Base-by-base conservation (phyloP, 2,329 filamentous ascomycete species). In the Aspergillus sp. region DNA sequence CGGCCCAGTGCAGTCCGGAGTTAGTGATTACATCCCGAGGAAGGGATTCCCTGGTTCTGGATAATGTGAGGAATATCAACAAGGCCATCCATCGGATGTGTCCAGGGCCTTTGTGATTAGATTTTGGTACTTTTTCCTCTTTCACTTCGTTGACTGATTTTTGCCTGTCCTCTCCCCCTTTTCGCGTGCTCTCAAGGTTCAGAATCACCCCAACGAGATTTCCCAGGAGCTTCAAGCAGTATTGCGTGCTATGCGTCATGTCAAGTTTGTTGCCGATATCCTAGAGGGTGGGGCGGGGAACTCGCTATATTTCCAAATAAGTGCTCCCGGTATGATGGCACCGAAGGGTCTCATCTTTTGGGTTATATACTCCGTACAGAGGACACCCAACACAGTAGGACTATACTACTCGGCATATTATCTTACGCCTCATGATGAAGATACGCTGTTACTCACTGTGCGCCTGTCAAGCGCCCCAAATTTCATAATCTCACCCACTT, bases 261-360 rank as follows among this genome's bases (percentile, higher is more conserved):
- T 65, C 60, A 62, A 63, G 60, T 61, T 59, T 47, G 54, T 68
- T 65, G 59, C 68, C 67, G 65, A 65, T 64, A 63, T 52, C 54
- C 57, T 39, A 16, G 36, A 42, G 24, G 61, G 70, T 71, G 71
- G 71, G 71, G 70, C 69, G 39, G 42, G 57, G 26, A 29, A 57
- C 58, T 63, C 55, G 67, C 63, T 68, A 55, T 58, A 61, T 71
- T 73, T 71, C 71, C 72, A 64, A 72, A 73, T 71, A 57, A 63
- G 69, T 72, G 50, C 60, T 58, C 59, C 66, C 71, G 72, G 72
- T 74, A 70, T 73, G 67, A 65, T 64, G 59, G 49, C 45, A 24
- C n/a, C 29, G 42, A 53, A 56, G 54, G 39, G 20, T 11, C 45
- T 42, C 29, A 32, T 46, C 42, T 45, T 47, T 58, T 54, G 32